These are phyloP conservation scores for Candida easanensis DNA, from an alignment of 805 yeast genomes.

Conservation along the genomic window DNA sequence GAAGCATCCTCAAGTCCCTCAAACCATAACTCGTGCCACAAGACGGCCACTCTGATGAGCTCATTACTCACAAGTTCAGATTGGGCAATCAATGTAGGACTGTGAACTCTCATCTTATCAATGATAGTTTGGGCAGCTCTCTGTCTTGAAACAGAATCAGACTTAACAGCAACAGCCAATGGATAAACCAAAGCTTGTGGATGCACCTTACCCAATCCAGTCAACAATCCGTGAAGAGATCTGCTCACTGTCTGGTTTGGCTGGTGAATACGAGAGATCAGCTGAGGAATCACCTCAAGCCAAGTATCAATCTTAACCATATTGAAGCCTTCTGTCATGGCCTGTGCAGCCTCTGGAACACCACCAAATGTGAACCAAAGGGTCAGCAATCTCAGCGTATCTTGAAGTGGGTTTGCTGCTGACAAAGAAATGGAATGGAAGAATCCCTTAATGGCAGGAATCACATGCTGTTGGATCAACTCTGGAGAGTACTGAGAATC, in stretches of 20 bases:
- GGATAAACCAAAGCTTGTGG: slow-evolving; percentile 98
- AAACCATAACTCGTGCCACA: slow-evolving; percentile 98
- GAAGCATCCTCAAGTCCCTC: slow-evolving; percentile 98
- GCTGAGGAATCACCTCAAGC: slow-evolving; percentile 93
- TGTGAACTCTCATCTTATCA: slow-evolving; percentile 88
- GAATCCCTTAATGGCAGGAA: slow-evolving; percentile 94
- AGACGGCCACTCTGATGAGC: slow-evolving; percentile 87
- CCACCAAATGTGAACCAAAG: slow-evolving; percentile 98
- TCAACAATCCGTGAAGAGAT: slow-evolving; percentile 72
- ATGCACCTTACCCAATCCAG: slow-evolving; percentile 90
- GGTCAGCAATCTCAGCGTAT: slow-evolving; percentile 83
- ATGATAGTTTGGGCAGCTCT: slow-evolving; percentile 88
- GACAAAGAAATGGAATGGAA: slow-evolving; percentile 92
- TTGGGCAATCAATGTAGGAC: slow-evolving; percentile 81
- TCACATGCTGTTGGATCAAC: slow-evolving; percentile 79
- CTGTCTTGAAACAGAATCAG: slow-evolving; percentile 86
- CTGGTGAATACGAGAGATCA: slow-evolving; percentile 94
- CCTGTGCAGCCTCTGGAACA: slow-evolving; percentile 82
- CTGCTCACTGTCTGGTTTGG: slow-evolving; percentile 83
- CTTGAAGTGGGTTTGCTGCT: slow-evolving; percentile 84
- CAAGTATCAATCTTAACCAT: slow-evolving; percentile 90
- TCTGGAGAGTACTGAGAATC: slow-evolving; percentile 40
- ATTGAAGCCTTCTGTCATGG: slow-evolving; percentile 86
- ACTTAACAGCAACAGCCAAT: slow-evolving; percentile 90
- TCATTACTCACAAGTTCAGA: slow-evolving; percentile 94